Evolutionary conservation across 352 stramenopile species (phyloP).

Genomic region (Phytophthora cryptogea): DNA sequence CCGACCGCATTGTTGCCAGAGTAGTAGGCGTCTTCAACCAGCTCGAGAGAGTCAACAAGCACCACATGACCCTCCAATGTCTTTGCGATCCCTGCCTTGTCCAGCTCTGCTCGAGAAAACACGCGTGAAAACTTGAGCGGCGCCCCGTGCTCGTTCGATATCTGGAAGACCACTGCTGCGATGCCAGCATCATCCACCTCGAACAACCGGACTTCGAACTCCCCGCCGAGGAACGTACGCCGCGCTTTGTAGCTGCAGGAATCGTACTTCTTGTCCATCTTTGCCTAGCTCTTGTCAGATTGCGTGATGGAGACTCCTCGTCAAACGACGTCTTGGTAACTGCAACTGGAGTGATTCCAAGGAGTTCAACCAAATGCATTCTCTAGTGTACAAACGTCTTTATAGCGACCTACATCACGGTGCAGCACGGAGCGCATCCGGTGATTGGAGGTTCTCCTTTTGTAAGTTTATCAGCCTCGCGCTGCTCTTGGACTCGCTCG

Average conservation of each 20-base stretch:
- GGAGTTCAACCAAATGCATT: slow-evolving; percentile 2
- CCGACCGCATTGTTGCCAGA: slow-evolving; percentile 46
- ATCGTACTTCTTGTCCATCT: slow-evolving; percentile 55
- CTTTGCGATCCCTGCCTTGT: slow-evolving; percentile 46
- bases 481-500: slow-evolving; percentile 38
- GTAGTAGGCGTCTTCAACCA: slow-evolving; percentile 72
- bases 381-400: slow-evolving; percentile 14
- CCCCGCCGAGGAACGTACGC: slow-evolving; percentile 59
- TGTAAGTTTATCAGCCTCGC: slow-evolving; percentile 31
- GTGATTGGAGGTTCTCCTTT: slow-evolving; percentile 34
- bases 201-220: slow-evolving; percentile 76
- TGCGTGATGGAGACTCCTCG: slow-evolving; percentile 11
- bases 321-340: slow-evolving; percentile 17
- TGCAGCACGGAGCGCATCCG: slow-evolving; percentile 63
- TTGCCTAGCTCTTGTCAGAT: background rate
- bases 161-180: slow-evolving; percentile 57
- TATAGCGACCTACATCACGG: slow-evolving; percentile 40
- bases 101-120: slow-evolving; percentile 58
- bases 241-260: slow-evolving; percentile 67
- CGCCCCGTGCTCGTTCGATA: slow-evolving; percentile 25
- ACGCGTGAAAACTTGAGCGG: slow-evolving; percentile 70
- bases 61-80: slow-evolving; percentile 68
- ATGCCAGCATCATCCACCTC: slow-evolving; percentile 74
- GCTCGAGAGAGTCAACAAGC: slow-evolving; percentile 67
- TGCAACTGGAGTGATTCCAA: slow-evolving; percentile 1